phyloP scores from a whole-genome alignment of 371 early-diverging fungal species.

The Batrachochytrium dendrobatidis region DNA sequence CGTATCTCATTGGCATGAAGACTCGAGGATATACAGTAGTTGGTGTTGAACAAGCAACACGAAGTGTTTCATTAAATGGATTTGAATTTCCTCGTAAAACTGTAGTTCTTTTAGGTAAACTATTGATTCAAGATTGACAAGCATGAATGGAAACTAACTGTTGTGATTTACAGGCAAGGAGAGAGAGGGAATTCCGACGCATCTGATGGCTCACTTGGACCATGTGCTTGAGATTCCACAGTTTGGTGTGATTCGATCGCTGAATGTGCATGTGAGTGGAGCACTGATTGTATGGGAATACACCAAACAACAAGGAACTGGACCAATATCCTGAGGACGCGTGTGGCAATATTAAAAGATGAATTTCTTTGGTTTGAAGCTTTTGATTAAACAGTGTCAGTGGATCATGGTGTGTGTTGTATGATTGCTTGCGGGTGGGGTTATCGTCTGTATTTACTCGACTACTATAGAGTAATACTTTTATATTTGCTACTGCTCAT shows the following conservation, averaged over 20 bases:
- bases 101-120: constrained; percentile 43
- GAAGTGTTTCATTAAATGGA: constrained; percentile 43
- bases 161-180: constrained; percentile 35
- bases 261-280: constrained; percentile 63
- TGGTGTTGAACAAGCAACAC: constrained; percentile 61
- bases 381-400: background rate
- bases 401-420: no score
- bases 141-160: background rate
- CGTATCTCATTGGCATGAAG: constrained; percentile 43
- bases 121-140: background rate
- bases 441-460: no score
- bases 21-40: constrained; percentile 50
- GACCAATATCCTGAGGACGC: no score
- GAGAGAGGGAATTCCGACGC: constrained; percentile 50
- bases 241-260: constrained; percentile 50
- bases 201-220: constrained; percentile 50
- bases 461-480: no score
- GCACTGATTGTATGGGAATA: constrained; percentile 55
- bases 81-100: constrained; percentile 52
- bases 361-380: background rate
- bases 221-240: constrained; percentile 58
- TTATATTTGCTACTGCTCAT: no score
- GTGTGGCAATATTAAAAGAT: no score
- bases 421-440: no score
- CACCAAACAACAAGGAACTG: constrained; percentile 30